phyloP scores from a whole-genome alignment of 164 flowering plant genomes.

The Saururus chinensis region DNA sequence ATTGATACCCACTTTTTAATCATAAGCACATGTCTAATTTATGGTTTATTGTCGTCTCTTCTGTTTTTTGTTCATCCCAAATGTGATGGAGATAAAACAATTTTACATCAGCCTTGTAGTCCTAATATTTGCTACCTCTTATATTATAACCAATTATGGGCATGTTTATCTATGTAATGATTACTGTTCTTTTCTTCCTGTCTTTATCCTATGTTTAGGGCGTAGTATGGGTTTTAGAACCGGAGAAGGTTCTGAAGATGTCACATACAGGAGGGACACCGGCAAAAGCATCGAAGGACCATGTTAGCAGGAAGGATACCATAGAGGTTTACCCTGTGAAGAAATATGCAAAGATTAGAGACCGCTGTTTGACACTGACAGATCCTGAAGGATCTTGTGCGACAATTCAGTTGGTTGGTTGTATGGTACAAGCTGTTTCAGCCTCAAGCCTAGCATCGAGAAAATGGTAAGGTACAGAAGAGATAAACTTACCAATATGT shows the following conservation, averaged over 20 bases:
- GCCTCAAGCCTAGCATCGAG: constrained; percentile 52
- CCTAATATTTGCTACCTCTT: too few species aligned
- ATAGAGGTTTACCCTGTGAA: constrained; percentile 60
- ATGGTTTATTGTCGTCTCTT: too few species aligned
- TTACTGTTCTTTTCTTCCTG: not conserved
- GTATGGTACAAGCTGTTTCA: constrained; percentile 67
- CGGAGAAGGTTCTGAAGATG: constrained; percentile 42
- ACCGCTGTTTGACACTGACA: constrained; percentile 36
- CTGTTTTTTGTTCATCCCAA: not conserved
- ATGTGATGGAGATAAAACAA: not conserved
- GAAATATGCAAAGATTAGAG: constrained; percentile 52
- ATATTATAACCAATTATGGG: too few species aligned
- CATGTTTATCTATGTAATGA: not conserved
- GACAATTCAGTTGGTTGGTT: constrained; percentile 40
- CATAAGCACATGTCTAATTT: not conserved
- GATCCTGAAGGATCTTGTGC: constrained; percentile 46
- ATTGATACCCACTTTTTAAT: not conserved
- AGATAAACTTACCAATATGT: too few species aligned
- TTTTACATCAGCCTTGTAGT: too few species aligned
- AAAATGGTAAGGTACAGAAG: constrained; percentile 50
- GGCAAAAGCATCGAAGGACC: constrained; percentile 29
- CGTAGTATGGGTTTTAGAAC: constrained; percentile 59
- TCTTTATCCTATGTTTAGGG: constrained; percentile 36
- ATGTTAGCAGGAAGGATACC: constrained; percentile 42
- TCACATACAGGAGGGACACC: constrained; percentile 14